Evolutionary conservation across 192 early-diverging fungal genomes (phyloP).

Genomic region (Entomortierella lignicola): DNA sequence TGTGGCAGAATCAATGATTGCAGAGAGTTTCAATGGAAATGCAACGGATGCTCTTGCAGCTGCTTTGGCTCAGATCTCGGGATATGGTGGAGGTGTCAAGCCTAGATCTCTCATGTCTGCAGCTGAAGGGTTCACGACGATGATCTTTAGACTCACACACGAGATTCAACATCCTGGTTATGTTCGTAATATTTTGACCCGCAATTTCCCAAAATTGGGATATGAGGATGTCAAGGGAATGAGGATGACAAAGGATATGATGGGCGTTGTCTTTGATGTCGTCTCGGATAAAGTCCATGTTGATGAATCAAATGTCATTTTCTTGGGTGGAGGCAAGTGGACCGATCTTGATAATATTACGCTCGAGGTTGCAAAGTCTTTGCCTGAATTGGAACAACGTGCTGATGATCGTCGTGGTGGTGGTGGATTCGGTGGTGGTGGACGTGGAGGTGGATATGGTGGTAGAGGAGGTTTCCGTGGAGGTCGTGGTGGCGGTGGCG

Average conservation of each 20-base stretch:
- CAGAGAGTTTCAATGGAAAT: constrained; percentile 72
- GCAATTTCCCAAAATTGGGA: constrained; percentile 74
- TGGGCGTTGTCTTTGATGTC: constrained; percentile 89
- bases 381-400: constrained; percentile 85
- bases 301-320: constrained; percentile 56
- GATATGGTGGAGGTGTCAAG: constrained; percentile 85
- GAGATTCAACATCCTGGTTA: constrained; percentile 86
- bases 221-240: constrained; percentile 83
- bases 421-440: constrained; percentile 54
- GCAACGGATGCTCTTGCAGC: constrained; percentile 82
- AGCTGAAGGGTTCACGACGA: constrained; percentile 82
- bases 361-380: constrained; percentile 73
- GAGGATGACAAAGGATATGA: constrained; percentile 85
- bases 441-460: constrained; percentile 57
- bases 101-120: constrained; percentile 87
- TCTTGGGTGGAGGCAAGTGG: constrained; percentile 80
- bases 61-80: constrained; percentile 88
- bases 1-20: constrained; percentile 81
- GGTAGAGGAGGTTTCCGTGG: constrained; percentile 61
- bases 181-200: constrained; percentile 80
- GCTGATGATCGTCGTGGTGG: constrained; percentile 55
- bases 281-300: constrained; percentile 74
- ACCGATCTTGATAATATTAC: constrained; percentile 70
- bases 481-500: constrained; percentile 49
- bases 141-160: constrained; percentile 76